Evolutionary conservation across 1,139 yeast species (phyloP).

Genomic region (Lodderomyces orthopsilosis): DNA sequence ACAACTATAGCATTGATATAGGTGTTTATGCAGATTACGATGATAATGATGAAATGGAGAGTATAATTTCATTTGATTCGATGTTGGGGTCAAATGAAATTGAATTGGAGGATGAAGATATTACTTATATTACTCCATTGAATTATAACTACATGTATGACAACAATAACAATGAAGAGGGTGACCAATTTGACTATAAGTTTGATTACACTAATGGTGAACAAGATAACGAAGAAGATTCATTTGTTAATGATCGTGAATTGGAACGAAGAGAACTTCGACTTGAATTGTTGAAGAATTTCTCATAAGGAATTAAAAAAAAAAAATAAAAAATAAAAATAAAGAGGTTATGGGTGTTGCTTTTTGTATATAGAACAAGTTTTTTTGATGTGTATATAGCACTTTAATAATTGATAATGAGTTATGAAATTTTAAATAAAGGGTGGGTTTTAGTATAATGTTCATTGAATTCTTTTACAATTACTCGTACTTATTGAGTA

Average conservation of each 20-base stretch:
- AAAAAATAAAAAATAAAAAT: too few relatives aligned
- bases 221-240: background rate
- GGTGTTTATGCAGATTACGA: background rate
- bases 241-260: background rate
- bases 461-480: too few relatives aligned
- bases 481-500: too few relatives aligned
- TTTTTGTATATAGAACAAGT: too few relatives aligned
- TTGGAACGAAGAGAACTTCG: slow-evolving; percentile 1
- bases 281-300: background rate
- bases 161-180: background rate
- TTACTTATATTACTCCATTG: background rate
- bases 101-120: slow-evolving; percentile 1
- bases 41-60: background rate
- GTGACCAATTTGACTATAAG: background rate
- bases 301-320: background rate
- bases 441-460: too few relatives aligned
- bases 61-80: background rate
- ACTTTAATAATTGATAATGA: too few relatives aligned
- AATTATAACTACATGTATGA: slow-evolving; percentile 2
- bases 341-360: too few relatives aligned
- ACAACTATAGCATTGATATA: background rate
- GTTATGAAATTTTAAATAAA: too few relatives aligned
- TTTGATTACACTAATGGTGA: background rate
- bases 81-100: background rate
- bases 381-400: too few relatives aligned